Evolutionary conservation across 1,284 basidiomycete genomes (phyloP), one percentile per base, ranked within the genome.

Genomic region (Moesziomyces globuligerus): DNA sequence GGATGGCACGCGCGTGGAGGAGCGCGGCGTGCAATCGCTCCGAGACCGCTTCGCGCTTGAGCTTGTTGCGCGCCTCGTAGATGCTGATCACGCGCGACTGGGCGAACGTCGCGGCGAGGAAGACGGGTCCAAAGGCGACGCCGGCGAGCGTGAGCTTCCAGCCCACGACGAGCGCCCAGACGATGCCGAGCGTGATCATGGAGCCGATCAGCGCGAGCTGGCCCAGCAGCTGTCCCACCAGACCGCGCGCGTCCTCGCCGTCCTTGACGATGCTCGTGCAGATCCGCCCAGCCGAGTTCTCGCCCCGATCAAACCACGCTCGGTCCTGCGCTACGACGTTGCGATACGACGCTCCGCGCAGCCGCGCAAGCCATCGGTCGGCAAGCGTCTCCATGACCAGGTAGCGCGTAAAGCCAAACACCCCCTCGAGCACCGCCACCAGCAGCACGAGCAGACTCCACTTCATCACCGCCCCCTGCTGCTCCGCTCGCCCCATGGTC

Each of bases 141-240:
- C 93, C 95, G 1, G 92, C 91, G 18, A 98, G 87, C 0, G 94
- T 96, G 59, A 98, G 86, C 83, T 96, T 89, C 95, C 95, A 98
- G 0, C 93, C 93, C 25, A 87, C 85, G 0, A 87, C 87, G 79
- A 97, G 85, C 0, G 95, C 92, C 94, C 94, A 98, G 10, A 91
- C 81, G 17, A 97, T 83, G 3, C 92, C 93, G 11, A 94, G 85
- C 1, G 85, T 81, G 44, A 97, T 86, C 93, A 98, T 96, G 7
- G 90, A 85, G 2, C 85, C 56, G 11, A 95, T 90, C 8, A 93
- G 90, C 15, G 58, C 53, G 10, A 74, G 48, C 80, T 94, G 91
- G 0, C 88, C 88, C 46, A 92, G 83, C 36, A 95, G 89, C 6
- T 89, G 86, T 3, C 90, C 86, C 57, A 98, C 86, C 34, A 98